These are phyloP conservation scores for Ophiocordyceps sinensis DNA, from an alignment of 2,329 filamentous ascomycete species.

Conservation along the genomic window DNA sequence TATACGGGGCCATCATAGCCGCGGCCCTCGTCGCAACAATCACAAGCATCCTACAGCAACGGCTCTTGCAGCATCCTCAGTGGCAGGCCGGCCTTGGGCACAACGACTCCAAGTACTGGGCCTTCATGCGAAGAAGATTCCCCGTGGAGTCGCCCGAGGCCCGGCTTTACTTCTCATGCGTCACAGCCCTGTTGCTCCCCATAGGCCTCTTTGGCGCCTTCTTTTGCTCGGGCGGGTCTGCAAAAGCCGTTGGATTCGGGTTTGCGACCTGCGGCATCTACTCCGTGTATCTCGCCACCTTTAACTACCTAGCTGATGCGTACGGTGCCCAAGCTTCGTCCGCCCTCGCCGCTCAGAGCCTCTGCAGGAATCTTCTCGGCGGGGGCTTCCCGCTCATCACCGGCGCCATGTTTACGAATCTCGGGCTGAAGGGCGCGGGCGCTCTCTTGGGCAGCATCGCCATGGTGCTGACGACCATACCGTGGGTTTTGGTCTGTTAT, in stretches of 20 bases:
- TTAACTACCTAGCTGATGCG: conserved; percentile 84
- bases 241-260: conserved; percentile 34
- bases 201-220: conserved; percentile 51
- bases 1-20: conserved; percentile 60
- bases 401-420: conserved; percentile 52
- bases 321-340: conserved; percentile 78
- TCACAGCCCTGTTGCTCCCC: conserved; percentile 62
- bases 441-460: conserved; percentile 65
- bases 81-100: conserved; percentile 15
- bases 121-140: conserved; percentile 28
- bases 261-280: conserved; percentile 78
- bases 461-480: conserved; percentile 57
- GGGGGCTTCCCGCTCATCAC: conserved; percentile 72
- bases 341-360: conserved; percentile 73
- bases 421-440: conserved; percentile 58
- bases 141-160: conserved; percentile 52
- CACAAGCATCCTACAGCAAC: conserved; percentile 59
- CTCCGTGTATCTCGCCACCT: conserved; percentile 72
- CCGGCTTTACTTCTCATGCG: conserved; percentile 69
- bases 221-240: conserved; percentile 13
- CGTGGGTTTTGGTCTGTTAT: conserved; percentile 71
- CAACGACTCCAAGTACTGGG: conserved; percentile 24
- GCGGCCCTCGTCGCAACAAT: conserved; percentile 52
- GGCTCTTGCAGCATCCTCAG: conserved; percentile 35
- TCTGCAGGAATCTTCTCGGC: conserved; percentile 71